Evolutionary conservation across 352 stramenopile species (phyloP).

Genomic region (Thalassiosira hispida): DNA sequence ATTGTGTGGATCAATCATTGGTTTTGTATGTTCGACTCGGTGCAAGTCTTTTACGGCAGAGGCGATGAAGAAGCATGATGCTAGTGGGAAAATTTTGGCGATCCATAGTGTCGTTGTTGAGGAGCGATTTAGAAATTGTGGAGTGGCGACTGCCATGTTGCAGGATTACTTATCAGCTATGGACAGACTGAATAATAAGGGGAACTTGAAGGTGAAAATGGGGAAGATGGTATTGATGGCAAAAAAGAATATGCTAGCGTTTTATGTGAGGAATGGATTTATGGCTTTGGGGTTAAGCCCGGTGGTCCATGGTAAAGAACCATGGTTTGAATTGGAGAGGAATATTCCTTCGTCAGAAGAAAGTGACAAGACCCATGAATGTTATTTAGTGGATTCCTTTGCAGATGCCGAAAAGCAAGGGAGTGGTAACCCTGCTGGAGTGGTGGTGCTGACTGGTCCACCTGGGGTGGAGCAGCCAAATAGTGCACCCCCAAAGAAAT

Average conservation of each 20-base stretch:
- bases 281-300: constrained; percentile 79
- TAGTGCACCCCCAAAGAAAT: neutral
- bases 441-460: constrained; percentile 83
- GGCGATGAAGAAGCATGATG: constrained; percentile 87
- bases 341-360: constrained; percentile 23
- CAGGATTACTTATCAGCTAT: constrained; percentile 86
- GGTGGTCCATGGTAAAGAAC: constrained; percentile 87
- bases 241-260: constrained; percentile 87
- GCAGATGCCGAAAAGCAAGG: constrained; percentile 76
- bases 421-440: constrained; percentile 90
- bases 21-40: constrained; percentile 90
- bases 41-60: constrained; percentile 82
- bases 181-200: constrained; percentile 62
- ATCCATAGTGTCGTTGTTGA: constrained; percentile 91
- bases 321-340: constrained; percentile 86
- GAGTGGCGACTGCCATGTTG: constrained; percentile 87
- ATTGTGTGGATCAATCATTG: constrained; percentile 78
- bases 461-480: constrained; percentile 13
- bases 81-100: constrained; percentile 85
- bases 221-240: constrained; percentile 86
- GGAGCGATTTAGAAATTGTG: constrained; percentile 81
- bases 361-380: constrained; percentile 29
- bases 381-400: constrained; percentile 81
- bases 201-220: constrained; percentile 56
- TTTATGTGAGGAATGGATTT: constrained; percentile 90